phyloP scores from a whole-genome alignment of 345 rosid species.

The Ceriops zippeliana region DNA sequence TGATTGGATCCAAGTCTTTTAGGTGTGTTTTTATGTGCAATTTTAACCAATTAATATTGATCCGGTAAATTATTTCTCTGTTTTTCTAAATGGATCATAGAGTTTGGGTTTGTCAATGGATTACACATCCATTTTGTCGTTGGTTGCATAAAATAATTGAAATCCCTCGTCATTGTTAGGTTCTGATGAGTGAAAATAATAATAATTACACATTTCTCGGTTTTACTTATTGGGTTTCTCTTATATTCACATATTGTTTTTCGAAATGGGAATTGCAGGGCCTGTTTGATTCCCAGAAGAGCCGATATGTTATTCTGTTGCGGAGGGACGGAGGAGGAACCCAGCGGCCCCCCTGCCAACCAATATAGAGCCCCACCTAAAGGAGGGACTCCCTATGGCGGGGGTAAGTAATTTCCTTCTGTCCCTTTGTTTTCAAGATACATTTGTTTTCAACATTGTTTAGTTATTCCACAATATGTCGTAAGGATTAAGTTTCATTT shows the following conservation, averaged over 20 bases:
- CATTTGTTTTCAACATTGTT: not conserved
- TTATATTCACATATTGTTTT: not conserved
- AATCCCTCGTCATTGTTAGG: not conserved
- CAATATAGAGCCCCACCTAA: constrained; percentile 67
- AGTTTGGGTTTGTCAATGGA: no score
- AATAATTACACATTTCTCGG: not conserved
- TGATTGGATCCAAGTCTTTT: not conserved
- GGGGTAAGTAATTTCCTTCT: constrained; percentile 30
- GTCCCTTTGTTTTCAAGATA: not conserved
- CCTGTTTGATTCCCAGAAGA: not conserved
- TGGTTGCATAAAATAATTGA: not conserved
- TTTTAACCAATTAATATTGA: no score
- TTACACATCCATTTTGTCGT: not conserved
- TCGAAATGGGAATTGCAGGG: constrained; percentile 1
- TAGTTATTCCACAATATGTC: no score
- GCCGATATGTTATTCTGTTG: constrained; percentile 68
- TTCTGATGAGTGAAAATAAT: not conserved
- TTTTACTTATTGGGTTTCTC: not conserved
- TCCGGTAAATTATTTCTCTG: not conserved
- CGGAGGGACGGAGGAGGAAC: constrained; percentile 85
- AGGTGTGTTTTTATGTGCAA: not conserved
- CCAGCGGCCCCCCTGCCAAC: constrained; percentile 53
- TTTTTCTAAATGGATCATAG: no score
- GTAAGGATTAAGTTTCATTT: not conserved
- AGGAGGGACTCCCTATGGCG: constrained; percentile 49